Percentiles rank a stretch among this genome's conserved stretches.
Evolutionary conservation across 1,284 basidiomycete species (phyloP).

Genomic region (Xerocomus amazonicus): DNA sequence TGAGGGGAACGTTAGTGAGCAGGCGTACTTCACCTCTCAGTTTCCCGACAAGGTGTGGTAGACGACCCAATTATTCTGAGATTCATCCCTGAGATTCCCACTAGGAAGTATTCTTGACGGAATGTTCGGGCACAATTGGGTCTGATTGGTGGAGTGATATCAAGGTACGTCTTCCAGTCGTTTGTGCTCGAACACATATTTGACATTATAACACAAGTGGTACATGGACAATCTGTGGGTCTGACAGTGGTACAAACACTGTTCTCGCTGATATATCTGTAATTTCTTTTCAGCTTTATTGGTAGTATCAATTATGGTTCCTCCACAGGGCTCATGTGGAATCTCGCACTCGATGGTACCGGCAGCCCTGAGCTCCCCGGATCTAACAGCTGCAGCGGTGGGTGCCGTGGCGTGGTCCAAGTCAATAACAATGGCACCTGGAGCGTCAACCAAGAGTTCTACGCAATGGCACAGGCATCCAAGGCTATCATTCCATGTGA

Average conservation of each 20-base stretch:
- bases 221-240: slow-evolving; percentile 69
- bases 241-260: too few species aligned
- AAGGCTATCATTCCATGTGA: slow-evolving; percentile 71
- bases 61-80: not conserved
- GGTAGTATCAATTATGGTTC: slow-evolving; percentile 46
- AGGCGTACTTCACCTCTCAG: slow-evolving; percentile 43
- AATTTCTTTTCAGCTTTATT: slow-evolving; percentile 34
- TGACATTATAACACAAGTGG: slow-evolving; percentile 45
- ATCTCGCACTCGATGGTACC: slow-evolving; percentile 58
- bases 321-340: slow-evolving; percentile 67
- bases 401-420: slow-evolving; percentile 63
- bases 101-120: slow-evolving; percentile 48
- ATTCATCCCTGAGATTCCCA: not conserved
- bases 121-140: slow-evolving; percentile 47
- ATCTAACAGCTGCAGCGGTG: slow-evolving; percentile 56
- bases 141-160: slow-evolving; percentile 79
- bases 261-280: not conserved
- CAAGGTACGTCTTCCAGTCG: slow-evolving; percentile 44
- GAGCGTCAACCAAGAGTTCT: slow-evolving; percentile 71
- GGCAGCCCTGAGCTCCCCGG: slow-evolving; percentile 65
- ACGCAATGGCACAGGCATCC: slow-evolving; percentile 69
- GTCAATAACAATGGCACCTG: slow-evolving; percentile 62
- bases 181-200: not conserved
- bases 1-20: slow-evolving; percentile 38
- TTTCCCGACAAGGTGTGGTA: slow-evolving; percentile 39